Conservation (phyloP, 768 basidiomycete genomes). For the Phylloporus sp. region DNA sequence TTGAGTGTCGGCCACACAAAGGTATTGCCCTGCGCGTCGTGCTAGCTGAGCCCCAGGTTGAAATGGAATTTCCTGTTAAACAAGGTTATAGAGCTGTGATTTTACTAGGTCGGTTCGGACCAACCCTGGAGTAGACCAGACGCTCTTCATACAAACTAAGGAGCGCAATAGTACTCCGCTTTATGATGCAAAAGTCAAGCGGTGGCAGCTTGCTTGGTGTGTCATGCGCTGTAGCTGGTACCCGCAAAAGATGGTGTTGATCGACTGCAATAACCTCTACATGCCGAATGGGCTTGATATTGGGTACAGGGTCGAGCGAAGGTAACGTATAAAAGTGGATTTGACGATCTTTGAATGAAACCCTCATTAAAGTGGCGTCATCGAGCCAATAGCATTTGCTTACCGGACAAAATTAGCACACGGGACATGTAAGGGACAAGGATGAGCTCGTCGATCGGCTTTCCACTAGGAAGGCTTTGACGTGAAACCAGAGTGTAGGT, state of each 20-base stretch:
- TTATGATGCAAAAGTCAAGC: slow-evolving; percentile 71
- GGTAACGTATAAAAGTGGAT: slow-evolving; percentile 82
- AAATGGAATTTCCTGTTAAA: slow-evolving; percentile 77
- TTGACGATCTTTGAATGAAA: slow-evolving; percentile 43
- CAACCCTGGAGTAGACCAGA: slow-evolving; percentile 58
- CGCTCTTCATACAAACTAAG: slow-evolving; percentile 61
- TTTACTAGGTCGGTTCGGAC: slow-evolving; percentile 2
- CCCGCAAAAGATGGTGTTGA: slow-evolving; percentile 60
- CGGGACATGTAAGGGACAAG: slow-evolving; percentile 73
- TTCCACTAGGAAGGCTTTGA: slow-evolving; percentile 63
- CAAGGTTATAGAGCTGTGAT: background rate
- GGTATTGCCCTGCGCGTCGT: slow-evolving; percentile 53
- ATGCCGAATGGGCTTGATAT: slow-evolving; percentile 76
- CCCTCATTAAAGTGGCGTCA: slow-evolving; percentile 4
- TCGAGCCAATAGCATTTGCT: slow-evolving; percentile 27
- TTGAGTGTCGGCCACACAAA: slow-evolving; percentile 73
- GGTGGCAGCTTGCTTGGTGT: slow-evolving; percentile 41
- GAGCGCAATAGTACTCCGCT: slow-evolving; percentile 58
- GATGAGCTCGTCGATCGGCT: slow-evolving; percentile 76
- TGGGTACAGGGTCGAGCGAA: slow-evolving; percentile 64
- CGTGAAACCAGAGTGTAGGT: slow-evolving; percentile 67
- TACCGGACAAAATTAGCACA: slow-evolving; percentile 71
- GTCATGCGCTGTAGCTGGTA: slow-evolving; percentile 40
- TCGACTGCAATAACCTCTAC: slow-evolving; percentile 82
- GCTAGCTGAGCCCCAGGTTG: slow-evolving; percentile 56